Conservation (phyloP, 371 early-diverging fungal species). For the Apophysomyces sp. region DNA sequence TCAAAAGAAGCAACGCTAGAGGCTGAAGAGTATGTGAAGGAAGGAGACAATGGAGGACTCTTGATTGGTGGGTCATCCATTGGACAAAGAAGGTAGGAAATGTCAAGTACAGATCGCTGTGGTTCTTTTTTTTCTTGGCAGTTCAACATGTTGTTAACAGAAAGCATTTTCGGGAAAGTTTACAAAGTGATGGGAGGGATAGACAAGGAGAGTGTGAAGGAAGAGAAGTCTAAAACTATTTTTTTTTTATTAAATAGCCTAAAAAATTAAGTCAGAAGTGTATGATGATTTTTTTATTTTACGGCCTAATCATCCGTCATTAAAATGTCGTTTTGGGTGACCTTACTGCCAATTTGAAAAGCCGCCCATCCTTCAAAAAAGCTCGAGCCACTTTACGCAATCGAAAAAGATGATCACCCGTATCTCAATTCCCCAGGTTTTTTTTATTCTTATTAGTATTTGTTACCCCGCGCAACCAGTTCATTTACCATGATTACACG, state of each 20-base stretch:
- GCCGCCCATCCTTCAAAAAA: neutral
- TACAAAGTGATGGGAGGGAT: neutral
- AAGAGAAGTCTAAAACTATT: neutral
- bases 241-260: neutral
- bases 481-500: neutral
- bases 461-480: neutral
- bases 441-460: no score
- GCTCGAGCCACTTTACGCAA: neutral
- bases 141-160: slow-evolving; percentile 5
- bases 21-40: neutral
- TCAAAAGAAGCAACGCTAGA: neutral
- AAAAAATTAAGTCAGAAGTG: neutral
- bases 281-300: neutral
- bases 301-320: neutral
- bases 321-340: neutral
- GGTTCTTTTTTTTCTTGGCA: neutral
- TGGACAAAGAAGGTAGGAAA: slow-evolving; percentile 21
- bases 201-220: neutral
- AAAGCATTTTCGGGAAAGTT: slow-evolving; percentile 1
- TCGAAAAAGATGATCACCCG: neutral
- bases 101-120: slow-evolving; percentile 34
- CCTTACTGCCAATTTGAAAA: neutral
- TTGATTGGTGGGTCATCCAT: slow-evolving; percentile 9
- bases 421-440: neutral
- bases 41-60: slow-evolving; percentile 29